phyloP scores from a whole-genome alignment of 192 early-diverging fungal genomes.

The Mortierella hygrophila region DNA sequence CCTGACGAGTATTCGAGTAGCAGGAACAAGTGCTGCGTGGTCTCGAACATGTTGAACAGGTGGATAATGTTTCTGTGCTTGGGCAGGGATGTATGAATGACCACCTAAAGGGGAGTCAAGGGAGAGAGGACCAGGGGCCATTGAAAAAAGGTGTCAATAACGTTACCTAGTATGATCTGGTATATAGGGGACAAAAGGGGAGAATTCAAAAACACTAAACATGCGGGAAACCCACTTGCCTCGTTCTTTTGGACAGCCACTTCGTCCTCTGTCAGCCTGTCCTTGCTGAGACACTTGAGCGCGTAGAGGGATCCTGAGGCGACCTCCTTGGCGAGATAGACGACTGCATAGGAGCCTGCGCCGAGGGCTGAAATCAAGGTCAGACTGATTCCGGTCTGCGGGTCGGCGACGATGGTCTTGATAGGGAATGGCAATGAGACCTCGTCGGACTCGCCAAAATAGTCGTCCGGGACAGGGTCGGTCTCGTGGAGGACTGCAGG shows the following conservation, averaged over 20 bases:
- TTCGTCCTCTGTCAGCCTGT: slow-evolving; percentile 71
- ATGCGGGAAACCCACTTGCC: slow-evolving; percentile 44
- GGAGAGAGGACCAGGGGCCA: background rate
- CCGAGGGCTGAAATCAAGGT: slow-evolving; percentile 69
- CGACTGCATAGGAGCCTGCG: slow-evolving; percentile 80
- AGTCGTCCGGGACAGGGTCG: slow-evolving; percentile 43
- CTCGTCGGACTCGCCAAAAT: slow-evolving; percentile 51
- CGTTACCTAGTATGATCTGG: slow-evolving; percentile 1
- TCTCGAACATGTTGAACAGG: slow-evolving; percentile 78
- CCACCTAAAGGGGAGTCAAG: slow-evolving; percentile 32
- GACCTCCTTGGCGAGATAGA: slow-evolving; percentile 76
- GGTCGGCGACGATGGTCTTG: slow-evolving; percentile 57
- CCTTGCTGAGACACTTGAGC: slow-evolving; percentile 80
- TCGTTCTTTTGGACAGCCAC: slow-evolving; percentile 76
- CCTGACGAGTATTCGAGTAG: slow-evolving; percentile 74
- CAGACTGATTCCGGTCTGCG: slow-evolving; percentile 47
- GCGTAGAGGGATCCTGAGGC: slow-evolving; percentile 71
- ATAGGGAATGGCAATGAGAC: slow-evolving; percentile 57
- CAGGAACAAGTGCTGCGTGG: slow-evolving; percentile 75
- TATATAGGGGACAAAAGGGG: background rate
- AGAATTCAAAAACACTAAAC: background rate
- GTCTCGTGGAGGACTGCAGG: slow-evolving; percentile 13
- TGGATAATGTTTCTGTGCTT: slow-evolving; percentile 74
- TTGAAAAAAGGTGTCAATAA: slow-evolving; percentile 5
- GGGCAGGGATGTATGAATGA: slow-evolving; percentile 69